phyloP scores from a whole-genome alignment of 495 filamentous ascomycete genomes.

The Hypoxylon trugodes region DNA sequence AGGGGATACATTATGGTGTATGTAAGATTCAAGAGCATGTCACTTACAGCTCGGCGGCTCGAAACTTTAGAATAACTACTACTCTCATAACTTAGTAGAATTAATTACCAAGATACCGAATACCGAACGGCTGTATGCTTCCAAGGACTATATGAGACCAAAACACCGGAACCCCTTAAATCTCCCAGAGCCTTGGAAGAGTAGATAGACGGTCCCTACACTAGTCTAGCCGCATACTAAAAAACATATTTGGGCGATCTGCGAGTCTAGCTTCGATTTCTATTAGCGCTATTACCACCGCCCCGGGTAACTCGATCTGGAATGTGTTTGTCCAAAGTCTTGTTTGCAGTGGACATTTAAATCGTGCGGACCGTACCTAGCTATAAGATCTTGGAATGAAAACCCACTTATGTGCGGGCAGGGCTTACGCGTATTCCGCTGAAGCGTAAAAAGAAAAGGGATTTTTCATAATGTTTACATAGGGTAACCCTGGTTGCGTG shows the following conservation, averaged over 20 bases:
- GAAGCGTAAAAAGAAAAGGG: background rate
- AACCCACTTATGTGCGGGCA: constrained; percentile 4
- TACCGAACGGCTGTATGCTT: constrained; percentile 13
- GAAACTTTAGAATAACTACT: too few relatives aligned
- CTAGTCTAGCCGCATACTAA: constrained; percentile 12
- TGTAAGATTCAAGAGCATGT: too few relatives aligned
- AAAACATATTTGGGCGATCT: constrained; percentile 3
- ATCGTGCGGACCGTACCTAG: constrained; percentile 25
- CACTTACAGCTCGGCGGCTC: too few relatives aligned
- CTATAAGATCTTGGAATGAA: background rate
- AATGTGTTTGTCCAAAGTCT: too few relatives aligned
- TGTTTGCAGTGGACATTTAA: background rate
- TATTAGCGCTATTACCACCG: too few relatives aligned
- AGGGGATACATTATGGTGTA: too few relatives aligned
- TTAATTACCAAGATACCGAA: constrained; percentile 8
- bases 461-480: background rate
- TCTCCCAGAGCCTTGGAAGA: constrained; percentile 5
- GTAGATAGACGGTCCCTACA: background rate
- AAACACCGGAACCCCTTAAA: constrained; percentile 20
- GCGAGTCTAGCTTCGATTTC: too few relatives aligned
- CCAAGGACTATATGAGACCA: constrained; percentile 2
- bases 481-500: background rate
- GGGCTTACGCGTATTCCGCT: background rate
- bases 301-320: too few relatives aligned
- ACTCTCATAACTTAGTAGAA: background rate